Evolutionary conservation across 2,329 filamentous ascomycete species (phyloP).

Genomic region (Colletotrichum sp.): DNA sequence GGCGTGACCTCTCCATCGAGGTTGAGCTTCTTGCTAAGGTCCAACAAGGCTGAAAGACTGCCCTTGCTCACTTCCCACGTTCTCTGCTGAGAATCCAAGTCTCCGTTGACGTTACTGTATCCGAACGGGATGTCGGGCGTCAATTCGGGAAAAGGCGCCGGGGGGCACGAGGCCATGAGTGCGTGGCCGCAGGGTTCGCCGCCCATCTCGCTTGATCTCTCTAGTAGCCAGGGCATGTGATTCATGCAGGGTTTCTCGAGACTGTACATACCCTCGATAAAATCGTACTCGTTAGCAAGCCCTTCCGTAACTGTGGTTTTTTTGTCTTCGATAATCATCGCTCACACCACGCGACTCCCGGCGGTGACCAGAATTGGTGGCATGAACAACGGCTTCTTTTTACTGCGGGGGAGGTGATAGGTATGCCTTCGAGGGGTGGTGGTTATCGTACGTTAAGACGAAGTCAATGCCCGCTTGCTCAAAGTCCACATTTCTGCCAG

Average conservation of each 20-base stretch:
- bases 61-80: conserved; percentile 81
- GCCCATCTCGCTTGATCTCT: conserved; percentile 61
- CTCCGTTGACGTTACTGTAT: conserved; percentile 39
- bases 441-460: conserved; percentile 80
- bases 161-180: conserved; percentile 90
- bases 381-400: conserved; percentile 23
- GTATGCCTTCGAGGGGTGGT: conserved; percentile 66
- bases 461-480: conserved; percentile 89
- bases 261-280: conserved; percentile 53
- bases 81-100: conserved; percentile 62
- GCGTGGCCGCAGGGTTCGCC: conserved; percentile 84
- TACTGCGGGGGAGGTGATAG: conserved; percentile 67
- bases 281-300: conserved; percentile 49
- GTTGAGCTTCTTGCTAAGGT: conserved; percentile 82
- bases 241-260: conserved; percentile 94
- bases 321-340: background rate
- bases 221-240: conserved; percentile 81
- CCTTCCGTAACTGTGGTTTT: conserved; percentile 26
- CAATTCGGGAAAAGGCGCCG: conserved; percentile 62
- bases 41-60: conserved; percentile 81
- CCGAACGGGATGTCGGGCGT: conserved; percentile 60
- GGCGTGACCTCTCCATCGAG: conserved; percentile 92
- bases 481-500: conserved; percentile 64
- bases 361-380: conserved; percentile 11
- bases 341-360: conserved; percentile 15